Conservation (phyloP, 192 early-diverging fungal species). For the Gonapodya sp. region DNA sequence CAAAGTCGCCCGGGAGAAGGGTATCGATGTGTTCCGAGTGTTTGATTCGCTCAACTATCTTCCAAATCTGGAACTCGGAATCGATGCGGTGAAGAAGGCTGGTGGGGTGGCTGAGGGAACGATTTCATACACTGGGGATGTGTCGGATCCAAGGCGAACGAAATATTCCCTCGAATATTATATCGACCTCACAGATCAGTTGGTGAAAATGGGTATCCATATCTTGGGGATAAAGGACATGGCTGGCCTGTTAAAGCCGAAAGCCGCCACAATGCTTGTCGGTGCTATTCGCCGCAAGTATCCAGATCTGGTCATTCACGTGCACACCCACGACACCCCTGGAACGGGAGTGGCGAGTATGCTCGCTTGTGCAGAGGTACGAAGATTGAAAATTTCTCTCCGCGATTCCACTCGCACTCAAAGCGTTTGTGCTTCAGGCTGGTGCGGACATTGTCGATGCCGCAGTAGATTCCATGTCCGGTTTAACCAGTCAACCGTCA, state of each 20-base stretch:
- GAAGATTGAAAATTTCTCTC: not conserved
- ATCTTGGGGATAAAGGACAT: constrained; percentile 92
- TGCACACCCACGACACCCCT: constrained; percentile 95
- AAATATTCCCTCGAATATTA: constrained; percentile 91
- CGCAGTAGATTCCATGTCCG: constrained; percentile 90
- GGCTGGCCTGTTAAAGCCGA: constrained; percentile 70
- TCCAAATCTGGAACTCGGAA: constrained; percentile 90
- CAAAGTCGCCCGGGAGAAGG: constrained; percentile 73
- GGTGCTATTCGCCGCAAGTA: constrained; percentile 74
- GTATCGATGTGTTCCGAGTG: constrained; percentile 95
- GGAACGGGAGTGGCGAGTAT: constrained; percentile 95
- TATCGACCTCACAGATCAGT: constrained; percentile 75
- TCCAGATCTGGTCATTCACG: constrained; percentile 87
- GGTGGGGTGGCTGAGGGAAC: constrained; percentile 90
- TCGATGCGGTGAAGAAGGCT: constrained; percentile 84
- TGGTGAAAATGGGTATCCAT: constrained; percentile 85
- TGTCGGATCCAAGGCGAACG: constrained; percentile 66
- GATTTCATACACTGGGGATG: constrained; percentile 90
- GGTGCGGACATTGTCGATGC: constrained; percentile 87
- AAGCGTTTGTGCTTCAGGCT: not conserved
- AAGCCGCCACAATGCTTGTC: constrained; percentile 76
- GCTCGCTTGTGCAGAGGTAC: constrained; percentile 82
- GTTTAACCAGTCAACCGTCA: constrained; percentile 90
- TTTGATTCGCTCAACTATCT: constrained; percentile 97
- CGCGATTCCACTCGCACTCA: not conserved